Percentiles rank a stretch among this genome's conserved stretches.
Conservation (phyloP, 495 filamentous ascomycete species). For the Rhizodiscina lignyota region DNA sequence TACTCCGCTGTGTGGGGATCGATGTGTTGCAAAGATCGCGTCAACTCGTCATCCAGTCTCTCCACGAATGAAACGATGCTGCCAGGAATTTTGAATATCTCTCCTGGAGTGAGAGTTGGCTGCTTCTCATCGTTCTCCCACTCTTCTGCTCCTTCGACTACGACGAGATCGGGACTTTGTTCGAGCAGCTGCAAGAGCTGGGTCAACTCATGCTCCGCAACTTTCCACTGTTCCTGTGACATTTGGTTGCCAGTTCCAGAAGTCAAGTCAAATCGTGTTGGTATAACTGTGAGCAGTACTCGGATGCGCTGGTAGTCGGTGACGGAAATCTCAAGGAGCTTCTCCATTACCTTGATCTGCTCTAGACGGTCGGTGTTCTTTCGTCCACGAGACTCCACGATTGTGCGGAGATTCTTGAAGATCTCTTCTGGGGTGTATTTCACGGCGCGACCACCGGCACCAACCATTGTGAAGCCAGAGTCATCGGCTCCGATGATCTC, state of each 20-base stretch:
- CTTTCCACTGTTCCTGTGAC: constrained; percentile 94
- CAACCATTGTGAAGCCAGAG: constrained; percentile 75
- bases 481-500: constrained; percentile 37
- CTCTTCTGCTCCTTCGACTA: constrained; percentile 84
- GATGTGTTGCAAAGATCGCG: constrained; percentile 84
- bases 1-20: constrained; percentile 98
- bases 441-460: constrained; percentile 68
- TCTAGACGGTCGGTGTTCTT: constrained; percentile 94
- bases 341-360: constrained; percentile 96
- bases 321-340: constrained; percentile 70
- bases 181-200: constrained; percentile 67
- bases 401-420: constrained; percentile 83
- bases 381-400: constrained; percentile 89
- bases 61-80: constrained; percentile 90
- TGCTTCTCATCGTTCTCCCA: constrained; percentile 98
- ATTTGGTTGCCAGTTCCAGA: constrained; percentile 70
- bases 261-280: constrained; percentile 86
- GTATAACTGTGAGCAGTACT: constrained; percentile 79
- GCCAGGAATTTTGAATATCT: constrained; percentile 77
- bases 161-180: constrained; percentile 51
- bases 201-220: constrained; percentile 70
- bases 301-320: constrained; percentile 91
- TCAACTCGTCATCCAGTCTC: constrained; percentile 93
- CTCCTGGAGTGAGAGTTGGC: constrained; percentile 49
- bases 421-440: constrained; percentile 95